phyloP scores from a whole-genome alignment of 352 stramenopile genomes.

The Pythium scleroteichum region DNA sequence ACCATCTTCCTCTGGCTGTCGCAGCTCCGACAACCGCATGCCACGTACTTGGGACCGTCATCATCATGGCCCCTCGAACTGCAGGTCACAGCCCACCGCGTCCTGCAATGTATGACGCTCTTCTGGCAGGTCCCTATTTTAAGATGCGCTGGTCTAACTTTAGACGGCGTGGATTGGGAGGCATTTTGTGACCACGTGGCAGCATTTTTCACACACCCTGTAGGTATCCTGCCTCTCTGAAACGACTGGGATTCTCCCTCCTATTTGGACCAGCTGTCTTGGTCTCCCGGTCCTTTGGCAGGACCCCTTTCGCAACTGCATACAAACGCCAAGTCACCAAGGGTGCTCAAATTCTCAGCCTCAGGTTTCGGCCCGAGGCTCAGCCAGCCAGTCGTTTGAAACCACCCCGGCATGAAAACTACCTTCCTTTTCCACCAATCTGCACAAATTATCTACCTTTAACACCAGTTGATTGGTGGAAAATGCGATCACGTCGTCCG shows the following conservation, averaged over 20 bases:
- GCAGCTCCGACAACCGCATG: constrained; percentile 1
- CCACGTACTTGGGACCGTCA: constrained; percentile 11
- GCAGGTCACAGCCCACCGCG: too few species aligned
- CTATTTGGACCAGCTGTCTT: constrained; percentile 25
- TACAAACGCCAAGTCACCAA: constrained; percentile 27
- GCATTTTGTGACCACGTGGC: constrained; percentile 2
- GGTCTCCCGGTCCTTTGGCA: neutral
- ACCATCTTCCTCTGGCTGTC: constrained; percentile 16
- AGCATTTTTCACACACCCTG: neutral
- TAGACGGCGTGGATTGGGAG: too few species aligned
- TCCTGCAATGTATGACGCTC: too few species aligned
- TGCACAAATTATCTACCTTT: neutral
- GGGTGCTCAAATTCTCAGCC: constrained; percentile 28
- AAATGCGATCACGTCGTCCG: constrained; percentile 13
- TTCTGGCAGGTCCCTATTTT: too few species aligned
- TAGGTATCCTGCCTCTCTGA: constrained; percentile 5
- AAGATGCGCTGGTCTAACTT: too few species aligned
- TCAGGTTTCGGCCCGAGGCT: constrained; percentile 30
- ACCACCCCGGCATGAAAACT: constrained; percentile 22
- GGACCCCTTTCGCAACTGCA: constrained; percentile 27
- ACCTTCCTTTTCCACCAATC: constrained; percentile 48
- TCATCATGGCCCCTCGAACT: too few species aligned
- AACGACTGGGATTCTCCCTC: constrained; percentile 19
- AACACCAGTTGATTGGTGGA: constrained; percentile 28
- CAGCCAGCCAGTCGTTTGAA: constrained; percentile 67